Base-by-base conservation (phyloP, 2,329 filamentous ascomycete genomes). In the Apiospora saccharicola region DNA sequence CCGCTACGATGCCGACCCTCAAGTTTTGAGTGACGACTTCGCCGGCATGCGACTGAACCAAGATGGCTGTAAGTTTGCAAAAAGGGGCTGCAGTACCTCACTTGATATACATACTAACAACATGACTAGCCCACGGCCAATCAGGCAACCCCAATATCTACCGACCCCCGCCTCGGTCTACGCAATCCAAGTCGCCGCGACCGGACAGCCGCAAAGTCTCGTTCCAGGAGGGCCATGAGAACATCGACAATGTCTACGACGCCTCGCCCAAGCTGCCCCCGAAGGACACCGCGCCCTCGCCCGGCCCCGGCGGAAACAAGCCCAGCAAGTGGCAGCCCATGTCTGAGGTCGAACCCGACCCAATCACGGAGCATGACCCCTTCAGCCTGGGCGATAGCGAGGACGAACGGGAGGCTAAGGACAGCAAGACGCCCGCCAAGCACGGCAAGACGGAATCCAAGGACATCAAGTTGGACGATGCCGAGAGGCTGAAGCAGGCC, bases 291-390 rank as follows among this genome's bases (percentile, higher is more conserved):
- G 83, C 76, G 73, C 78, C 81, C 43, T 79, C 83, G 46, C 80
- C 80, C 30, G 79, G 83, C 61, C 78, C 78, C 34, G 81, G 85
- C n/a, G 86, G 87, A 19, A 83, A 85, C 75, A 96, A 95, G 84
- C 83, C 90, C 67, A 98, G 95, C 88, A 99, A 99, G 85, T 99
- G 96, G 96, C 96, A 99, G 82, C 96, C 96, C 13, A 85, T 99
- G 77, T 94, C 95, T 16, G 89, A 92, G 0, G 91, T 98, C 19
- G 94, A 97, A 75, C 94, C 95, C 0, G 92, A 90, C 75, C 95
- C 96, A 19, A 93, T 98, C 74, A 88, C 89, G 24, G 95, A 98
- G 77, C 96, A 98, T 78, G 96, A 99, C 79, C 96, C 96, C 0
- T 99, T 99, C 84, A 98, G 95, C 79, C 88, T 99, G 19, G 96